Base-by-base conservation (phyloP, 495 filamentous ascomycete species). In the Penicillium malachiteum region DNA sequence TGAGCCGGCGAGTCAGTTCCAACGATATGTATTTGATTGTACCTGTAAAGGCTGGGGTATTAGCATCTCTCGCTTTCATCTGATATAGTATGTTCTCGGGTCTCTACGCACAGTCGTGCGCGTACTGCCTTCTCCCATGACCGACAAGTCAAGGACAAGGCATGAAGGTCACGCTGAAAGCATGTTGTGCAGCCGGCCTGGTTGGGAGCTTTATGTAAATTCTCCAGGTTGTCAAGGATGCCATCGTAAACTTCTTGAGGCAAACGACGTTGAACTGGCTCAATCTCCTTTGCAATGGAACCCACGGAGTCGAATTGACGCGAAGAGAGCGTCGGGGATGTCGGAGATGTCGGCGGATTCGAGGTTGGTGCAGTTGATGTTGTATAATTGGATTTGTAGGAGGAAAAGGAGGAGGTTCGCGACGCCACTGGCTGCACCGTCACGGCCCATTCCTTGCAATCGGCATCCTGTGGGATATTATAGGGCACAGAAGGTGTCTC, bases 91-190 rank as follows among this genome's bases (percentile, higher is more conserved):
- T 8, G 32, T 39, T 14, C 7, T 33, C 30, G 11, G 31, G 16
- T 18, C 12, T 21, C 10, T 5, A 77, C 84, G 79, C 66, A 92
- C 81, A 94, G 68, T 57, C 78, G 76, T 50, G 75, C 76, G 55
- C 83, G 77, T 16, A 87, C 87, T 14, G 82, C 84, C 64, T 82
- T 83, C 65, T 88, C 76, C 78, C 88, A 87, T 37, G 84, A 81
- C 47, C 83, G 81, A 53, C 81, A 85, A 32, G 83, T 87, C 51
- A 91, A 61, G 37, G 85, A 82, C 32, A 91, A 76, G 48, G 81
- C 78, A 60, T 83, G 84, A 26, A 92, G 66, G 63, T 94, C 89
- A 48, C 87, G 83, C 74, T 90, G 85, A 70, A 85, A 90, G 71
- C 90, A 92, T 57, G 87, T 89, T 51, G 84, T 78, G 63, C 91